These are phyloP conservation scores for Leishmania turanica DNA, from an alignment of 208 protist genomes.

Conservation along the genomic window DNA sequence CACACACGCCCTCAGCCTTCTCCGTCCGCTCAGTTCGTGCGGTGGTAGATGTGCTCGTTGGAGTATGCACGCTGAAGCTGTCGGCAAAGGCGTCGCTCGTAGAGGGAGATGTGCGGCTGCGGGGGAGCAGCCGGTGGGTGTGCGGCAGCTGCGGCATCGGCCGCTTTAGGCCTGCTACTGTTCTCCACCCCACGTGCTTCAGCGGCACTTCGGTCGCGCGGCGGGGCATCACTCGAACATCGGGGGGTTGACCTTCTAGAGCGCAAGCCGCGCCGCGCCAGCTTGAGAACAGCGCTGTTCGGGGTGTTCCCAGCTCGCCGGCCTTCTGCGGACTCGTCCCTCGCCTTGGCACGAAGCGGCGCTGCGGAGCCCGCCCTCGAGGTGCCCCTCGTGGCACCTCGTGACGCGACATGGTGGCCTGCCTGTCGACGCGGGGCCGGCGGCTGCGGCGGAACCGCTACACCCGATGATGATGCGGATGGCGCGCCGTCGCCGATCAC, in stretches of 20 bases:
- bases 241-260: background rate
- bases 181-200: background rate
- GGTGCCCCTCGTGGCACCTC: background rate
- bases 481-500: slow-evolving; percentile 9
- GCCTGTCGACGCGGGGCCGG: background rate
- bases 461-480: background rate
- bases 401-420: background rate
- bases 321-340: background rate
- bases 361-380: background rate
- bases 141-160: background rate
- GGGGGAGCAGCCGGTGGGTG: background rate
- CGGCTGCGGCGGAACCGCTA: background rate
- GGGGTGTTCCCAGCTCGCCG: background rate
- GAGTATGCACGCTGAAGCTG: slow-evolving; percentile 24
- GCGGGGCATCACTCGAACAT: background rate
- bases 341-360: background rate
- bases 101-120: slow-evolving; percentile 17
- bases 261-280: background rate
- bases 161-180: background rate
- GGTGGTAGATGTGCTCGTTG: background rate
- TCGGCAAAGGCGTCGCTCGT: slow-evolving; percentile 19
- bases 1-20: background rate
- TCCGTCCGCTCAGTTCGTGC: background rate
- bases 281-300: background rate
- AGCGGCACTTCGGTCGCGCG: background rate